Percentiles rank a stretch among this genome's conserved stretches.
phyloP scores from a whole-genome alignment of 225 moss, liverwort and hornwort genomes.

The Rhytidiadelphus loreus region DNA sequence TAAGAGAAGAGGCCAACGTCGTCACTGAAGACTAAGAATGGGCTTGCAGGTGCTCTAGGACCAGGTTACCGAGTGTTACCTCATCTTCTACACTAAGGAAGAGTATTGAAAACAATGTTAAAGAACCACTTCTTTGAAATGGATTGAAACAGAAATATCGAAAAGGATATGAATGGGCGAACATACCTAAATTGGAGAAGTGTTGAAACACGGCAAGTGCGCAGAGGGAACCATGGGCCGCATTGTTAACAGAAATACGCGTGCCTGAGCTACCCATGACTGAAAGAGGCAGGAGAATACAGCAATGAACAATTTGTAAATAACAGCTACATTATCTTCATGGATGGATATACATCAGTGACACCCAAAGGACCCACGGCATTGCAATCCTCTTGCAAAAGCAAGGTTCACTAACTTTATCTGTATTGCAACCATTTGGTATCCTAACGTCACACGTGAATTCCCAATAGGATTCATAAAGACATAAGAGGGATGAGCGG shows the following conservation, averaged over 20 bases:
- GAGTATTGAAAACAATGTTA: background rate
- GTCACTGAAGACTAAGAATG: background rate
- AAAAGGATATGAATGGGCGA: background rate
- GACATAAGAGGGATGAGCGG: background rate
- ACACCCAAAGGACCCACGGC: background rate
- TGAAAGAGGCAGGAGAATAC: background rate
- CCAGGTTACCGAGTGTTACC: background rate
- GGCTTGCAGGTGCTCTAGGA: background rate
- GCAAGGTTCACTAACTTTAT: background rate
- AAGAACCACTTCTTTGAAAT: background rate
- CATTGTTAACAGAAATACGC: conserved; percentile 49
- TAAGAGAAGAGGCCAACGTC: background rate
- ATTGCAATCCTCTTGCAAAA: background rate
- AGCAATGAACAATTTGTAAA: background rate
- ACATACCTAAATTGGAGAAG: conserved; percentile 73
- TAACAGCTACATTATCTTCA: background rate
- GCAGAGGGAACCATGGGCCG: conserved; percentile 54
- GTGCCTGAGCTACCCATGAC: conserved; percentile 28
- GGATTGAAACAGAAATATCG: background rate
- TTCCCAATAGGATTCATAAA: background rate
- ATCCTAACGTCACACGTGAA: background rate
- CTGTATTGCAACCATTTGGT: background rate
- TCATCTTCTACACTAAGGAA: background rate
- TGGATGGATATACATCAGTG: background rate
- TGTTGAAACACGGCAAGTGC: conserved; percentile 87